These are phyloP conservation scores for Epichloe elymi DNA, from an alignment of 2,329 filamentous ascomycete species.

Conservation along the genomic window DNA sequence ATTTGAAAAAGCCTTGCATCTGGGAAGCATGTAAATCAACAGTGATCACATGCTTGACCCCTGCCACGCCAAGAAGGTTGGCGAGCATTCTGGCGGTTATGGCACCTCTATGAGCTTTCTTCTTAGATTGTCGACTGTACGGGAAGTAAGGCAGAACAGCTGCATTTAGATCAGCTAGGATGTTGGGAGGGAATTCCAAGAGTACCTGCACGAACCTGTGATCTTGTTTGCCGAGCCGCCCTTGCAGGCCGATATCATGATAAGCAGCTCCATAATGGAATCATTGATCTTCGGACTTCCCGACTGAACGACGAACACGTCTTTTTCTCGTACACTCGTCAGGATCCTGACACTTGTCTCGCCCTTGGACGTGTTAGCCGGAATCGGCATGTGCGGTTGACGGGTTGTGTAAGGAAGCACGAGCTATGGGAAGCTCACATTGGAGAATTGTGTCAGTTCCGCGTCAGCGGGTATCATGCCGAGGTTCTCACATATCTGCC, in stretches of 20 bases:
- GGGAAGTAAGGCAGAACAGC: conserved; percentile 91
- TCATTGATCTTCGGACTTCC: conserved; percentile 95
- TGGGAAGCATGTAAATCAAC: conserved; percentile 95
- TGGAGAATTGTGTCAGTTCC: conserved; percentile 57
- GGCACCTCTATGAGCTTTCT: conserved; percentile 91
- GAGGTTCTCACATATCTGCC: conserved; percentile 54
- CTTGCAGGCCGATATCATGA: conserved; percentile 98
- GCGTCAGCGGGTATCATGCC: conserved; percentile 51
- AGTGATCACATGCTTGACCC: conserved; percentile 97
- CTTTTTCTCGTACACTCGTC: conserved; percentile 82
- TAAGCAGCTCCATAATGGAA: conserved; percentile 96
- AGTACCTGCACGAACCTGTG: conserved; percentile 52
- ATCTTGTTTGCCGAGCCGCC: conserved; percentile 94
- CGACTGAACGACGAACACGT: conserved; percentile 97
- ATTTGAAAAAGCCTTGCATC: conserved; percentile 99
- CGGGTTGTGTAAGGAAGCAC: not conserved
- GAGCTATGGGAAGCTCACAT: conserved; percentile 36
- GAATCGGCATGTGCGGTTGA: conserved; percentile 5
- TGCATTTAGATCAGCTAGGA: conserved; percentile 20
- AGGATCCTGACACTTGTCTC: conserved; percentile 58
- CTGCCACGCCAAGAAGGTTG: conserved; percentile 84
- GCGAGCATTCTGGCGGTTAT: conserved; percentile 96
- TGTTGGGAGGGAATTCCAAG: not conserved
- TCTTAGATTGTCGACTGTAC: conserved; percentile 98
- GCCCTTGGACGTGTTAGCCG: conserved; percentile 31